Percentiles rank a stretch among this genome's conserved stretches.
Conservation (phyloP, 2,329 filamentous ascomycete species). For the Colletotrichum paranaense region DNA sequence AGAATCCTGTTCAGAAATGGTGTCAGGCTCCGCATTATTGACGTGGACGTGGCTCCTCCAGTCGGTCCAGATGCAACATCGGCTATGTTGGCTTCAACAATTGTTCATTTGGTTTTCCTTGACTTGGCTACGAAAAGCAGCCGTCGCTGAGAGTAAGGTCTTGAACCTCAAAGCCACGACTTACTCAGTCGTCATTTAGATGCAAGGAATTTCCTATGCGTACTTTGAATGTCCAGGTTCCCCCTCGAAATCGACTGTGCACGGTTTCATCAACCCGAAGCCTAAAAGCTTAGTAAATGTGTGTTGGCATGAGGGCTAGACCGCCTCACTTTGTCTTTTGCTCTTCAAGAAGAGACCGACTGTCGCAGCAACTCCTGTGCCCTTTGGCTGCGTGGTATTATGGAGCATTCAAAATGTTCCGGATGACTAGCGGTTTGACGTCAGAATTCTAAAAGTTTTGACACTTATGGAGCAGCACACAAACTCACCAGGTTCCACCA, state of each 20-base stretch:
- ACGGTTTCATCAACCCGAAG: conserved; percentile 29
- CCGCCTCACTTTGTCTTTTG: conserved; percentile 9
- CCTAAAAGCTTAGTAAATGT: conserved; percentile 23
- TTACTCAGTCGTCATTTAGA: conserved; percentile 8
- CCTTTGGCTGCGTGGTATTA: conserved; percentile 25
- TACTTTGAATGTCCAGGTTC: background rate
- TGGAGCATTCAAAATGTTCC: conserved; percentile 45
- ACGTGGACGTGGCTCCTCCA: background rate
- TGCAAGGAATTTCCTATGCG: conserved; percentile 4
- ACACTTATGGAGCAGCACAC: background rate
- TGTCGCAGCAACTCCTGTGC: conserved; percentile 21
- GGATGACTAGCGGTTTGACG: conserved; percentile 41
- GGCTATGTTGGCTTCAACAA: background rate
- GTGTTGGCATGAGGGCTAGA: conserved; percentile 4
- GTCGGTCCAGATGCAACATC: conserved; percentile 15
- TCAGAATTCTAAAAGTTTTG: conserved; percentile 1
- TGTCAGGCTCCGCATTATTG: background rate
- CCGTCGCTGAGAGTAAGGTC: conserved; percentile 16
- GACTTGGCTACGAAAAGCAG: conserved; percentile 7
- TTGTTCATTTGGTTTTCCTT: background rate
- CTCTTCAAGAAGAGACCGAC: conserved; percentile 13
- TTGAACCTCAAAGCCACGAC: background rate
- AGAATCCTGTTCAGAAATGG: background rate
- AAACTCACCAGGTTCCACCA: conserved; percentile 33
- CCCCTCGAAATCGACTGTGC: conserved; percentile 11